Evolutionary conservation across 768 basidiomycete genomes (phyloP), one percentile per base, ranked within the genome.

Genomic region (Serendipita vermifera): DNA sequence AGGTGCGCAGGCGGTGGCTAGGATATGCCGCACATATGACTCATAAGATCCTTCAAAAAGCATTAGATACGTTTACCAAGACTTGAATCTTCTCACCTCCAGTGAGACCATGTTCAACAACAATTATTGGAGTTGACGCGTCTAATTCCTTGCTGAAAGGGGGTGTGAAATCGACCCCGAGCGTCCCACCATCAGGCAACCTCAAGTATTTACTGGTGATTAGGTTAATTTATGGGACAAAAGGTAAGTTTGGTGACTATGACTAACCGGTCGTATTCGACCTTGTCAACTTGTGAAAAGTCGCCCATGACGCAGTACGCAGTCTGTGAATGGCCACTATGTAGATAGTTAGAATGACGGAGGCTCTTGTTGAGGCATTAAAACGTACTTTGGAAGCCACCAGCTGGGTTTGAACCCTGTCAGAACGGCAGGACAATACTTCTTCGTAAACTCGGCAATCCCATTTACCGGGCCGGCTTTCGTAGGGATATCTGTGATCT

Each of bases 21-120:
- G 72, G 41, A 96, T 76, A 27, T 86, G 82, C 59, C 90, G 76
- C 39, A 96, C 87, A 64, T 96, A 98, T 17, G 83, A 75, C 73
- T 94, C 94, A 65, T 94, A 80, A 17, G 87, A 90, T 35, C 88
- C 87, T 89, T 60, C 14, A 46, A 26, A 15, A 24, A 40, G 54
- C n/a, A n/a, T 13, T 14, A 33, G 15, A 4, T 38, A n/a, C 38
- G n/a, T 46, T 4, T 22, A 15, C 3, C 13, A n/a, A 14, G 36
- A 13, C 5, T 17, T 33, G 55, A 39, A 46, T 31, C 43, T 54
- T 57, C 67, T 38, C 57, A 70, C 75, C 75, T 59, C 76, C 76
- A 5, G 74, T 70, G 22, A 76, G 62, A 3, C 75, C 75, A 58
- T 77, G 77, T 36, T 72, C 60, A 4, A 69, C 65, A 13, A 74